phyloP scores from a whole-genome alignment of 805 yeast genomes.

The Metschnikowia hibisci region DNA sequence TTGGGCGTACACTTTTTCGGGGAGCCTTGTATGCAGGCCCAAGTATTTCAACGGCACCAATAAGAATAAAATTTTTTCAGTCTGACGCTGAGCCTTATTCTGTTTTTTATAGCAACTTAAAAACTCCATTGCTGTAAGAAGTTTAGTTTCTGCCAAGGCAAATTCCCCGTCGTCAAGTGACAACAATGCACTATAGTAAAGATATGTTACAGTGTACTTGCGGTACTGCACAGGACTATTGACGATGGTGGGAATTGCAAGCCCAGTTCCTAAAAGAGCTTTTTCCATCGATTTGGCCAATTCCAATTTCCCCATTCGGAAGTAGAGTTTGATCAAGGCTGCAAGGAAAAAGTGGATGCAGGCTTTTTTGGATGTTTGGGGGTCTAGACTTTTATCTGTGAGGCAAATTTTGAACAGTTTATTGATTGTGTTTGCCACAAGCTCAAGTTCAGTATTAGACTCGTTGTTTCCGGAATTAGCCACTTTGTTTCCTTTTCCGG shows the following conservation, averaged over 20 bases:
- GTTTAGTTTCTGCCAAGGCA: slow-evolving; percentile 45
- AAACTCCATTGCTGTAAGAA: slow-evolving; percentile 47
- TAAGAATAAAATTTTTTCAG: slow-evolving; percentile 50
- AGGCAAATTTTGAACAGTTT: slow-evolving; percentile 72
- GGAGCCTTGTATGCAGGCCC: slow-evolving; percentile 41
- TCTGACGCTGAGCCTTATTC: slow-evolving; percentile 22
- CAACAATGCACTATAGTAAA: slow-evolving; percentile 67
- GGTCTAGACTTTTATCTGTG: slow-evolving; percentile 66
- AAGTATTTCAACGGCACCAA: slow-evolving; percentile 63
- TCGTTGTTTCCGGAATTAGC: slow-evolving; percentile 1
- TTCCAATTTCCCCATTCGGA: slow-evolving; percentile 61
- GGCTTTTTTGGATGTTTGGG: slow-evolving; percentile 46
- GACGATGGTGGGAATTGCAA: slow-evolving; percentile 45
- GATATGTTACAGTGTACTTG: slow-evolving; percentile 45
- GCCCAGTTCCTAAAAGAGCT: slow-evolving; percentile 54
- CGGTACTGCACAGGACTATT: slow-evolving; percentile 36
- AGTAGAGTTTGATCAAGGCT: slow-evolving; percentile 65
- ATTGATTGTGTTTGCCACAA: slow-evolving; percentile 62
- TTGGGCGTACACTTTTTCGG: slow-evolving; percentile 38
- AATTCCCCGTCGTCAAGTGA: slow-evolving; percentile 64
- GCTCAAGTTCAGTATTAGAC: slow-evolving; percentile 33
- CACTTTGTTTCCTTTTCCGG: slow-evolving; percentile 17
- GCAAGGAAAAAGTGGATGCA: slow-evolving; percentile 71
- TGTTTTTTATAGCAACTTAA: slow-evolving; percentile 22
- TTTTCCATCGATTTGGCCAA: slow-evolving; percentile 71